Conservation (phyloP, 164 flowering plant genomes). For the Berberis vulgaris region DNA sequence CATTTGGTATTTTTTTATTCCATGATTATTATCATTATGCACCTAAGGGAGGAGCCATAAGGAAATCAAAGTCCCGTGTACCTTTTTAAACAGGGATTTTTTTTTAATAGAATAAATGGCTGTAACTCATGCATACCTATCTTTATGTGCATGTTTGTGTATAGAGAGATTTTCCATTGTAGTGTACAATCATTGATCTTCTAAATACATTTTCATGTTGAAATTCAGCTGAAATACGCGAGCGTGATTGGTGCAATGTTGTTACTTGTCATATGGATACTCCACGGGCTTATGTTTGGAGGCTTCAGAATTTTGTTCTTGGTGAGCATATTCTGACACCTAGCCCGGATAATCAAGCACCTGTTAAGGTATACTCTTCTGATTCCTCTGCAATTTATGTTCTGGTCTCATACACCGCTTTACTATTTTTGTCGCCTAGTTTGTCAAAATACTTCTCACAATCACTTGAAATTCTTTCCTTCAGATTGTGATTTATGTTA, state of each 20-base stretch:
- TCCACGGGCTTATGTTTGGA: slow-evolving; percentile 90
- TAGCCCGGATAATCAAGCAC: slow-evolving; percentile 48
- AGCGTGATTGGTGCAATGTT: slow-evolving; percentile 99
- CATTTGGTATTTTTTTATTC: too few species aligned
- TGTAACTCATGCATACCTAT: too few species aligned
- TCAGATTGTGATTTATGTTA: background rate
- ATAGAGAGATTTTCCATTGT: background rate
- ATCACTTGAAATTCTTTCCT: too few species aligned
- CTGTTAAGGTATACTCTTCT: slow-evolving; percentile 56
- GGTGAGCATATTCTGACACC: slow-evolving; percentile 93
- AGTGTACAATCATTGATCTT: background rate
- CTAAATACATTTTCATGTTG: background rate
- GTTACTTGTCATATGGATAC: slow-evolving; percentile 99
- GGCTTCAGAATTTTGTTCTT: slow-evolving; percentile 93
- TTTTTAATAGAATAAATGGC: too few species aligned
- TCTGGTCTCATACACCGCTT: background rate
- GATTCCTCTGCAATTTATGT: background rate
- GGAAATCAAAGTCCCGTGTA: too few species aligned
- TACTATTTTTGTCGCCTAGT: background rate
- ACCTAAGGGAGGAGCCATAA: too few species aligned
- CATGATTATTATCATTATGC: too few species aligned
- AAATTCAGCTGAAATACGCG: slow-evolving; percentile 83
- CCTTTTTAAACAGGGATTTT: too few species aligned
- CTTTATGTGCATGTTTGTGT: background rate
- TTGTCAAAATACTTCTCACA: too few species aligned